Evolutionary conservation across 306 rosid genomes (phyloP).

Genomic region (Mucuna pruriens): DNA sequence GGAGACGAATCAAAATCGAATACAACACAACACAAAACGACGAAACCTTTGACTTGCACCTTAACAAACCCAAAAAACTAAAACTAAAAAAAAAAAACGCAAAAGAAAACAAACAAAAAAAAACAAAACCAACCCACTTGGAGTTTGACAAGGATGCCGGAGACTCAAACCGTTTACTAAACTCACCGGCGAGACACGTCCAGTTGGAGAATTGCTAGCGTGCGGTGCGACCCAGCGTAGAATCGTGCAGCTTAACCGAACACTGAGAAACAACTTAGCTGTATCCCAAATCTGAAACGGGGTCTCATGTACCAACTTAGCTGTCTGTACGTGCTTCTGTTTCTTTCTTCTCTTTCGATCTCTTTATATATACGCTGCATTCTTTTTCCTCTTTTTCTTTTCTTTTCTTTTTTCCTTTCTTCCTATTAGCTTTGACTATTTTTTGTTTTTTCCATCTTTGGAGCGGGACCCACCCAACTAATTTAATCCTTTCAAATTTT

Average conservation of each 20-base stretch:
- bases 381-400: background rate
- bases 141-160: constrained; percentile 11
- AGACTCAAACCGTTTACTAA: background rate
- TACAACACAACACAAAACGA: background rate
- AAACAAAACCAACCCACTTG: background rate
- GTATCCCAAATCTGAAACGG: constrained; percentile 37
- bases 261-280: background rate
- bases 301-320: background rate
- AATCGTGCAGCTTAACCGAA: background rate
- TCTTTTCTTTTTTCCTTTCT: background rate
- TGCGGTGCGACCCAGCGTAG: background rate
- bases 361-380: background rate
- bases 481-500: background rate
- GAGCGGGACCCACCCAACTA: constrained; percentile 9
- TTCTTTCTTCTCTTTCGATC: background rate
- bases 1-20: background rate
- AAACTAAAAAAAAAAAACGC: background rate
- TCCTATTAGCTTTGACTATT: background rate
- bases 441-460: background rate
- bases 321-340: constrained; percentile 29
- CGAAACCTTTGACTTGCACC: constrained; percentile 30
- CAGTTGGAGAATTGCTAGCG: background rate
- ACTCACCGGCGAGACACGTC: constrained; percentile 1
- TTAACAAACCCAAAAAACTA: background rate
- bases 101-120: background rate